phyloP scores from a whole-genome alignment of 768 basidiomycete species.

The Epithele typhae region DNA sequence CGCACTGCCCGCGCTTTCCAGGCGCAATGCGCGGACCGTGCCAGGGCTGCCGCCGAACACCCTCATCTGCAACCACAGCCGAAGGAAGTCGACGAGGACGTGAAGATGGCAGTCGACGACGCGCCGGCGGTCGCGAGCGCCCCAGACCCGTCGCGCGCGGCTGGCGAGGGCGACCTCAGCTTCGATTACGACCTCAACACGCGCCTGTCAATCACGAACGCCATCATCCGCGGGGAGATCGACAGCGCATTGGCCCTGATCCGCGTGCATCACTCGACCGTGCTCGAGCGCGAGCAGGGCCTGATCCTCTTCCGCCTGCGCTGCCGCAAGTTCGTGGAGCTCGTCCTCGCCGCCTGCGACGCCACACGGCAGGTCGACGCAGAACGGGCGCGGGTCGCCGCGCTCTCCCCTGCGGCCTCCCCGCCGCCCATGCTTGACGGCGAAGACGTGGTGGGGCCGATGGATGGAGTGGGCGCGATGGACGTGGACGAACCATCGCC shows the following conservation, averaged over 20 bases:
- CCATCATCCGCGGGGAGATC: constrained; percentile 65
- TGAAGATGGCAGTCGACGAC: constrained; percentile 16
- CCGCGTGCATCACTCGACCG: constrained; percentile 52
- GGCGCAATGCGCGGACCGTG: constrained; percentile 35
- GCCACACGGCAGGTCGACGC: constrained; percentile 58
- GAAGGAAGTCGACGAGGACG: constrained; percentile 10
- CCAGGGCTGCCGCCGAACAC: constrained; percentile 1
- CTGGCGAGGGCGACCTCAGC: constrained; percentile 19
- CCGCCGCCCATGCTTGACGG: too few species aligned
- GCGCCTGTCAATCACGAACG: constrained; percentile 68
- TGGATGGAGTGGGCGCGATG: constrained; percentile 41
- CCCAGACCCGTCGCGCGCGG: neutral
- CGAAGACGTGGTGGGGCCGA: constrained; percentile 32
- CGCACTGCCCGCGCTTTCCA: constrained; percentile 67
- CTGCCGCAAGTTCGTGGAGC: constrained; percentile 83
- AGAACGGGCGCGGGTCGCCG: constrained; percentile 21
- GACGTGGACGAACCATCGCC: constrained; percentile 54
- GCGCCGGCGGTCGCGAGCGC: neutral
- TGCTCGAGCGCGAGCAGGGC: constrained; percentile 62
- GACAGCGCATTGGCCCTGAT: constrained; percentile 61
- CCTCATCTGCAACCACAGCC: constrained; percentile 1
- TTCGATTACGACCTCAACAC: constrained; percentile 48
- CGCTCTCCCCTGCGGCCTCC: too few species aligned
- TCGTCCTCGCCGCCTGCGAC: constrained; percentile 67
- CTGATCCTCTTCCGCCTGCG: constrained; percentile 77